Base-by-base conservation (phyloP, 768 basidiomycete species). In the Mycena crocata region DNA sequence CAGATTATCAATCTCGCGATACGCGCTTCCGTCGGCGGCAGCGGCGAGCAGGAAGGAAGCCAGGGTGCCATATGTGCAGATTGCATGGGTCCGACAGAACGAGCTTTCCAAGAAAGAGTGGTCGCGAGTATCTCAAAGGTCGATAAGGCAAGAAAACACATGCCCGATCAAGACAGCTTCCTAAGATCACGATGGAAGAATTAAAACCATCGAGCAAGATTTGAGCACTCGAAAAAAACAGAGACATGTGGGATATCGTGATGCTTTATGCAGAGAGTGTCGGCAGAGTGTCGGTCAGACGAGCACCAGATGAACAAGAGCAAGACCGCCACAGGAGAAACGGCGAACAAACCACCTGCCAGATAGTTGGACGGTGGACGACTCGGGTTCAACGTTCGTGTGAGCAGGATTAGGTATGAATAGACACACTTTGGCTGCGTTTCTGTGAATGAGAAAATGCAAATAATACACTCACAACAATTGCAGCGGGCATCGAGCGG, bases 71-170 rank as follows among this genome's bases (percentile, higher is more conserved):
- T 67, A 61, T 49, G 66, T 34, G 32, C 57, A 31, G 45, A 56
- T 60, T 42, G 23, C 26, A 23, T 14, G 19, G 30, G 21, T 9
- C 9, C 23, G 34, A 52, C 14, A 62, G 35, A 26, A 17, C 31
- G 9, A 42, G 26, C 15, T 26, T 37, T 44, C 40, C 65, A 42
- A 57, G 59, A 57, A 37, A 52, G 45, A 44, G 48, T 39, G 24
- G 45, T 39, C 48, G 21, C 34, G 58, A 35, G 32, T 34, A 52
- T 48, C 40, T 42, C n/a, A 26, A 31, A 49, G 39, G 26, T 49
- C 51, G 67, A 69, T 64, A 64, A 68, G 57, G 34, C 45, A 42
- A 39, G 13, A 30, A 44, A 39, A 45, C 51, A 57, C 63, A 60
- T 64, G 62, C 42, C 39, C 54, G 64, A 34, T 61, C 46, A 55